Evolutionary conservation across 345 rosid species (phyloP).

Genomic region (Ricinus communis): DNA sequence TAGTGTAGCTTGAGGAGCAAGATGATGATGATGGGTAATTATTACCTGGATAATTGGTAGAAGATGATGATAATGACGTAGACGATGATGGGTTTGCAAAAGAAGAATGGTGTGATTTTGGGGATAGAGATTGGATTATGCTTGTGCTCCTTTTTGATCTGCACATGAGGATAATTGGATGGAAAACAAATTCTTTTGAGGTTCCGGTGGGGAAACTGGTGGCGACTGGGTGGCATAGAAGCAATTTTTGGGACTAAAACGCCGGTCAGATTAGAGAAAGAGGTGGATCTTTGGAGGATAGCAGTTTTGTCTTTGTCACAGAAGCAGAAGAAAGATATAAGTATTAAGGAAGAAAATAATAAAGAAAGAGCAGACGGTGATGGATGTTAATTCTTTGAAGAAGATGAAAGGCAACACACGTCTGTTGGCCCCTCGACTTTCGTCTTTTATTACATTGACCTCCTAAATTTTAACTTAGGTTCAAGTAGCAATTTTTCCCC

Average conservation of each 20-base stretch:
- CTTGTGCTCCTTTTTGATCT: slow-evolving; percentile 31
- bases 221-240: not conserved
- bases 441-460: no score
- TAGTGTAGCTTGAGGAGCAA: not conserved
- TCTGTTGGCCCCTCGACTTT: no score
- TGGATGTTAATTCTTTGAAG: not conserved
- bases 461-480: no score
- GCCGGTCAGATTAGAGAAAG: not conserved
- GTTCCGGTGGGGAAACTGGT: not conserved
- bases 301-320: not conserved
- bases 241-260: not conserved
- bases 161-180: slow-evolving; percentile 25
- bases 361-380: not conserved
- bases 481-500: no score
- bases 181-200: not conserved
- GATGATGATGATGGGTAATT: slow-evolving; percentile 6
- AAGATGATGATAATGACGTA: not conserved
- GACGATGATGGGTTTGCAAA: not conserved
- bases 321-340: not conserved
- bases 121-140: not conserved
- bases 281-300: not conserved
- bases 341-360: not conserved
- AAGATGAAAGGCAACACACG: no score
- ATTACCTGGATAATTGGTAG: no score
- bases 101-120: slow-evolving; percentile 1